Conservation (phyloP, 306 rosid genomes). For the Mucuna pruriens region DNA sequence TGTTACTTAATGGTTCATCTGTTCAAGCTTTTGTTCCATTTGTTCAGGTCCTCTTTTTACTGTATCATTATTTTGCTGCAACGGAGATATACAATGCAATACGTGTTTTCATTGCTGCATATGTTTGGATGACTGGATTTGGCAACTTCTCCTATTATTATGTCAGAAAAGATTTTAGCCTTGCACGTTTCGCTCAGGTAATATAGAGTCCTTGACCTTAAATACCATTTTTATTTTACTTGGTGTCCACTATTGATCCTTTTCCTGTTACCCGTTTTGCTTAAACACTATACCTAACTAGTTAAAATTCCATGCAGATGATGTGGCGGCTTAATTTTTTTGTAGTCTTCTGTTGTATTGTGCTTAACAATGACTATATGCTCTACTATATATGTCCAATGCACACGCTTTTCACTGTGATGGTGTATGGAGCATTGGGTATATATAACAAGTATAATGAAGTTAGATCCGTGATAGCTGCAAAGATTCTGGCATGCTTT, state of each 20-base stretch:
- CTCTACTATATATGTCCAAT: constrained; percentile 97
- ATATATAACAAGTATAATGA: constrained; percentile 88
- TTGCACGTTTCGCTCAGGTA: constrained; percentile 96
- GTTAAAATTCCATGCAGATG: constrained; percentile 69
- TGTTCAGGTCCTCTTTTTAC: constrained; percentile 89
- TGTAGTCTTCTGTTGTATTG: constrained; percentile 88
- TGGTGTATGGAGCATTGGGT: constrained; percentile 99
- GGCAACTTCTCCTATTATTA: constrained; percentile 98
- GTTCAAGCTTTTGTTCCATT: constrained; percentile 20
- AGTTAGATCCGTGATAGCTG: constrained; percentile 74
- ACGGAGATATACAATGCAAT: constrained; percentile 97
- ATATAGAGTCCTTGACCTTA: constrained; percentile 22
- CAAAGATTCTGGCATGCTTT: constrained; percentile 86
- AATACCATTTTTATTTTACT: not conserved
- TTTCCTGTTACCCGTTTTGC: not conserved
- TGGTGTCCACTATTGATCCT: not conserved
- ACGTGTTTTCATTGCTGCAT: constrained; percentile 95
- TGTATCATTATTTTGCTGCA: constrained; percentile 98
- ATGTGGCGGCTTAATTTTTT: constrained; percentile 99
- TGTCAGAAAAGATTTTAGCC: constrained; percentile 90
- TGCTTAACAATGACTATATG: constrained; percentile 94
- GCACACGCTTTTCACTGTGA: constrained; percentile 96
- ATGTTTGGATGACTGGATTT: constrained; percentile 99
- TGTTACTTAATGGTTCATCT: constrained; percentile 14
- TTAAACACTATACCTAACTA: constrained; percentile 12